phyloP scores from a whole-genome alignment of 2,329 filamentous ascomycete genomes.

The Botrytis pseudocinerea region DNA sequence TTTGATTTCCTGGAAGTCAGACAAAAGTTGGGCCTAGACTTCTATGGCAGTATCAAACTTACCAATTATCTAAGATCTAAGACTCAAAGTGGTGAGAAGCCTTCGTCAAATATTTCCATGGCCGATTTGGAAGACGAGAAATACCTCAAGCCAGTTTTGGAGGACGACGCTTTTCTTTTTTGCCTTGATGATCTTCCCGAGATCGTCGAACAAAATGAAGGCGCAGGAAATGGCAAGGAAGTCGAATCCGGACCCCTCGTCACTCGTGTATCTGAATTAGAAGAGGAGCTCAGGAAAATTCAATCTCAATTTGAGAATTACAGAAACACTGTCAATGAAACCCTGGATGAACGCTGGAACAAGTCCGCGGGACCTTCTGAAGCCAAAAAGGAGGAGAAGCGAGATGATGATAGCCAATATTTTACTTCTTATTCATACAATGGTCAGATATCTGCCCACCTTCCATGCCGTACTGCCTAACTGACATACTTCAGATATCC shows the following conservation, averaged over 20 bases:
- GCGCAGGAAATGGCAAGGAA: constrained; percentile 35
- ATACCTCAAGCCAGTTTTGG: constrained; percentile 79
- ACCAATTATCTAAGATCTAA: constrained; percentile 65
- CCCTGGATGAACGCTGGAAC: constrained; percentile 44
- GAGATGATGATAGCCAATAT: constrained; percentile 60
- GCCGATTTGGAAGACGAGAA: constrained; percentile 72
- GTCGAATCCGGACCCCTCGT: constrained; percentile 35
- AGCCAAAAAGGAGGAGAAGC: constrained; percentile 39
- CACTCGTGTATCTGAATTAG: constrained; percentile 43
- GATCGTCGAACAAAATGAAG: constrained; percentile 39
- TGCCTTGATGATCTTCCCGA: constrained; percentile 76
- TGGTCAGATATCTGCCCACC: constrained; percentile 47
- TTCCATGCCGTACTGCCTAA: constrained; percentile 25
- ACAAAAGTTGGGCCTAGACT: constrained; percentile 63
- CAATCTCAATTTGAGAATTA: constrained; percentile 46
- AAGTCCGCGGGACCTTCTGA: constrained; percentile 38
- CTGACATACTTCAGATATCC: constrained; percentile 64
- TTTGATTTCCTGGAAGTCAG: constrained; percentile 67
- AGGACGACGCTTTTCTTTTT: constrained; percentile 88
- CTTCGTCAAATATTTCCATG: constrained; percentile 53
- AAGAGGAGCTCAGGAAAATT: constrained; percentile 43
- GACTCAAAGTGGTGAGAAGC: constrained; percentile 47
- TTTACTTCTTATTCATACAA: constrained; percentile 67
- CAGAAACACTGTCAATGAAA: constrained; percentile 44
- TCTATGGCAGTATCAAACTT: constrained; percentile 71